These are phyloP conservation scores for Saururus chinensis DNA, from an alignment of 164 flowering plant species.

Conservation along the genomic window DNA sequence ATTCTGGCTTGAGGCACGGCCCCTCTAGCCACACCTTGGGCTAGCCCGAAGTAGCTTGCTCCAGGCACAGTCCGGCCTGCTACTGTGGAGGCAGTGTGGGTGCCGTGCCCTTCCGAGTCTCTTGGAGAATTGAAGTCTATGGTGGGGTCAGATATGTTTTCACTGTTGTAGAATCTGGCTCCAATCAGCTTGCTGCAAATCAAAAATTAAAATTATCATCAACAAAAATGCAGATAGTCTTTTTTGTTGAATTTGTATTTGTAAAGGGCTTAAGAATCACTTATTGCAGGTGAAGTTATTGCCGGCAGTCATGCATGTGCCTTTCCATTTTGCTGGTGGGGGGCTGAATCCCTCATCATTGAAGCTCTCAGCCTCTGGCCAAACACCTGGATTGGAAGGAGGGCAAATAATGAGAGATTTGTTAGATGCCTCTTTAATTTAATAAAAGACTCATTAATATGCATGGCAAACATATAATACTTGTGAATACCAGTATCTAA, in stretches of 20 bases:
- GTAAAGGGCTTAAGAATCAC: slow-evolving; percentile 17
- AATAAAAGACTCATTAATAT: too few species aligned
- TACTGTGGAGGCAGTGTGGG: slow-evolving; percentile 20
- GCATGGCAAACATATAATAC: too few species aligned
- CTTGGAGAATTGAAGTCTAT: slow-evolving; percentile 14
- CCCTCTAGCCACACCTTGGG: slow-evolving; percentile 13
- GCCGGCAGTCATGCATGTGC: slow-evolving; percentile 21
- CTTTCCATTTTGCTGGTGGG: slow-evolving; percentile 69
- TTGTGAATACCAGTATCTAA: slow-evolving; percentile 31
- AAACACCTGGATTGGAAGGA: slow-evolving; percentile 34
- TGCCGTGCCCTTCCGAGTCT: slow-evolving; percentile 17
- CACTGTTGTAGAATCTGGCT: slow-evolving; percentile 19
- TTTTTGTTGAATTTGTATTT: neutral
- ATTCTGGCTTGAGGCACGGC: slow-evolving; percentile 14
- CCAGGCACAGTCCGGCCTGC: slow-evolving; percentile 8
- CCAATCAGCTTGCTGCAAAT: slow-evolving; percentile 26
- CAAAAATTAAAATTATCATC: too few species aligned
- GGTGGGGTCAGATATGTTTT: neutral
- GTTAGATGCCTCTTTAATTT: neutral
- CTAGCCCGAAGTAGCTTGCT: slow-evolving; percentile 13
- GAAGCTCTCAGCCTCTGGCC: slow-evolving; percentile 57
- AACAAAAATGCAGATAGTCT: neutral
- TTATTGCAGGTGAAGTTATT: slow-evolving; percentile 52
- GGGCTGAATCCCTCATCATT: slow-evolving; percentile 40
- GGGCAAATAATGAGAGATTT: too few species aligned